Percentiles rank a stretch among this genome's conserved stretches.
These are phyloP conservation scores for Didymosphaeria variabile DNA, from an alignment of 2,329 filamentous ascomycete species.

Conservation along the genomic window DNA sequence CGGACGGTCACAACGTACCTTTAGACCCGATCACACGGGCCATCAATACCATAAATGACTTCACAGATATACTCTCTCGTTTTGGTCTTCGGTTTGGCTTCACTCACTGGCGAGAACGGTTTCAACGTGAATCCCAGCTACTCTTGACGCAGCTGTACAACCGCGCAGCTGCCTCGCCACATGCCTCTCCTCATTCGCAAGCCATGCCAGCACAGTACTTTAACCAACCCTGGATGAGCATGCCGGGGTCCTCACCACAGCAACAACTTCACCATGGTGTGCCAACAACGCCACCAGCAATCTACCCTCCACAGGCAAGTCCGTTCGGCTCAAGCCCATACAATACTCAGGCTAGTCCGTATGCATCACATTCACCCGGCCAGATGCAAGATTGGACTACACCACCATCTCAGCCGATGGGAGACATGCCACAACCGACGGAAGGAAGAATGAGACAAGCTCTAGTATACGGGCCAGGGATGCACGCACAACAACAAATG, in stretches of 20 bases:
- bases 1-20: slow-evolving; percentile 36
- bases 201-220: slow-evolving; percentile 24
- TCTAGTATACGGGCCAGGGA: slow-evolving; percentile 38
- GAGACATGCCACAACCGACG: slow-evolving; percentile 44
- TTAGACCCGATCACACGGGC: slow-evolving; percentile 51
- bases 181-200: slow-evolving; percentile 32
- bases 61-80: slow-evolving; percentile 55
- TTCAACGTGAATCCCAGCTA: slow-evolving; percentile 54
- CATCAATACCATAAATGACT: slow-evolving; percentile 58
- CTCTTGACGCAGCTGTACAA: slow-evolving; percentile 54
- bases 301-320: slow-evolving; percentile 38
- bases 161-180: slow-evolving; percentile 39
- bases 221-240: slow-evolving; percentile 36
- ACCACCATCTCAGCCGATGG: slow-evolving; percentile 39
- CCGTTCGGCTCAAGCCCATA: slow-evolving; percentile 43
- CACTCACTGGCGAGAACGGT: slow-evolving; percentile 60
- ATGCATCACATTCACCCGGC: slow-evolving; percentile 21
- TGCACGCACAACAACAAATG: slow-evolving; percentile 24
- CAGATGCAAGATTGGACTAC: slow-evolving; percentile 28
- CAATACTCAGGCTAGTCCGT: slow-evolving; percentile 30
- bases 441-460: slow-evolving; percentile 44
- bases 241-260: slow-evolving; percentile 35
- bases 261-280: slow-evolving; percentile 35
- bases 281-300: slow-evolving; percentile 42
- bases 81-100: slow-evolving; percentile 60